These are phyloP conservation scores for Sclerotinia trifoliorum DNA, from an alignment of 2,329 filamentous ascomycete species.

Conservation along the genomic window DNA sequence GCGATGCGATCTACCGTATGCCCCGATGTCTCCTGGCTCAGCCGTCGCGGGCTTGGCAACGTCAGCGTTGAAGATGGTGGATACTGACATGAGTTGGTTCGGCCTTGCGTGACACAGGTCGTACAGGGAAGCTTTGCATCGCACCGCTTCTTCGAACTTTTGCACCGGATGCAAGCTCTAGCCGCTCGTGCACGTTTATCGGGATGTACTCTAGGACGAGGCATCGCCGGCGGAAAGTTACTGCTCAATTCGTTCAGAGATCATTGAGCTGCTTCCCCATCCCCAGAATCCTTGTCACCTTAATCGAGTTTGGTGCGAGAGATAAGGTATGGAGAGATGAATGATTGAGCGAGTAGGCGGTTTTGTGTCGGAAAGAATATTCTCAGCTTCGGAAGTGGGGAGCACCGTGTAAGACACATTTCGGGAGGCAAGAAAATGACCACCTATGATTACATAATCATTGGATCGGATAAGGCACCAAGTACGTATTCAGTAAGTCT, in stretches of 20 bases:
- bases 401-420: not conserved
- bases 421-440: not conserved
- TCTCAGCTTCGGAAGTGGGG: conserved; percentile 1
- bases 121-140: conserved; percentile 8
- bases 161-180: conserved; percentile 12
- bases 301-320: not conserved
- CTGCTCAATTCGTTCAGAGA: not conserved
- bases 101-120: not conserved
- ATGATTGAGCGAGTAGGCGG: not conserved
- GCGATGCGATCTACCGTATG: not conserved
- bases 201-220: not conserved
- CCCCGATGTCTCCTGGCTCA: not conserved
- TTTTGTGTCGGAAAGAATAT: not conserved
- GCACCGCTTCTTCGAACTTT: conserved; percentile 11
- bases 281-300: not conserved
- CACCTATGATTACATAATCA: no score
- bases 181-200: conserved; percentile 7
- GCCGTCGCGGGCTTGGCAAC: not conserved
- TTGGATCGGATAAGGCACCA: no score
- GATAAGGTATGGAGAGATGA: not conserved
- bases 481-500: no score
- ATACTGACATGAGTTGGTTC: conserved; percentile 12
- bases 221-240: conserved; percentile 6
- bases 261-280: not conserved
- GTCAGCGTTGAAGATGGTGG: not conserved